Percentiles rank a stretch among this genome's conserved stretches.
Evolutionary conservation across 1,284 basidiomycete species (phyloP).

Genomic region (Puccinia novopanici): DNA sequence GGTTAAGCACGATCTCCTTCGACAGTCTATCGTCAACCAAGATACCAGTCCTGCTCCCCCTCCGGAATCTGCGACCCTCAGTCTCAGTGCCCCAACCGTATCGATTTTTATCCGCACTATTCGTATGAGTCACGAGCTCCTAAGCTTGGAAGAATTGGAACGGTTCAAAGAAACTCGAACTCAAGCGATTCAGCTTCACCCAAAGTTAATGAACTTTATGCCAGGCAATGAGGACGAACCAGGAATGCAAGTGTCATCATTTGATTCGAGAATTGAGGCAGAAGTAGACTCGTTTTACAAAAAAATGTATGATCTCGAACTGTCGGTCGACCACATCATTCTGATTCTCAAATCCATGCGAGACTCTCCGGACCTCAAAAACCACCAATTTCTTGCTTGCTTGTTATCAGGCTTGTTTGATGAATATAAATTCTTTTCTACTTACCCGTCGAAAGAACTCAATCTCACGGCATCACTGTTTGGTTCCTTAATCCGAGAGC

Average conservation of each 20-base stretch:
- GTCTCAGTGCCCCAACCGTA: conserved; percentile 79
- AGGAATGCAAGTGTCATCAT: conserved; percentile 84
- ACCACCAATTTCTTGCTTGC: conserved; percentile 96
- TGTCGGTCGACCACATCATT: conserved; percentile 91
- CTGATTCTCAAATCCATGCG: conserved; percentile 81
- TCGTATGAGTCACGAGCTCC: conserved; percentile 65
- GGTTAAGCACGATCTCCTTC: conserved; percentile 78
- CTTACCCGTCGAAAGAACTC: conserved; percentile 90
- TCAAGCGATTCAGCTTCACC: conserved; percentile 90
- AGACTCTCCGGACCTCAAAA: conserved; percentile 76
- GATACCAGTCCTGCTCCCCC: conserved; percentile 18
- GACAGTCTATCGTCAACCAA: conserved; percentile 68
- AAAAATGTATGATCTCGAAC: conserved; percentile 91
- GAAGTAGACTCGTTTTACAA: conserved; percentile 96
- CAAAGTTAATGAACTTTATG: conserved; percentile 91
- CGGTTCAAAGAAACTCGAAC: conserved; percentile 91
- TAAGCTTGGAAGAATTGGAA: conserved; percentile 72
- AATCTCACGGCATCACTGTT: conserved; percentile 95
- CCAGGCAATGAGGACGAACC: conserved; percentile 84
- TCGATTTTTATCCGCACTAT: conserved; percentile 86
- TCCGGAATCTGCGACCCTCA: conserved; percentile 73
- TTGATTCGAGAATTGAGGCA: conserved; percentile 81
- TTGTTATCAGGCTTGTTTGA: conserved; percentile 99
- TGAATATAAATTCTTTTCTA: conserved; percentile 99
- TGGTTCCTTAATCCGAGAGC: conserved; percentile 90